These are phyloP conservation scores for Talinum fruticosum DNA, from an alignment of 148 eudicot species.

Conservation along the genomic window DNA sequence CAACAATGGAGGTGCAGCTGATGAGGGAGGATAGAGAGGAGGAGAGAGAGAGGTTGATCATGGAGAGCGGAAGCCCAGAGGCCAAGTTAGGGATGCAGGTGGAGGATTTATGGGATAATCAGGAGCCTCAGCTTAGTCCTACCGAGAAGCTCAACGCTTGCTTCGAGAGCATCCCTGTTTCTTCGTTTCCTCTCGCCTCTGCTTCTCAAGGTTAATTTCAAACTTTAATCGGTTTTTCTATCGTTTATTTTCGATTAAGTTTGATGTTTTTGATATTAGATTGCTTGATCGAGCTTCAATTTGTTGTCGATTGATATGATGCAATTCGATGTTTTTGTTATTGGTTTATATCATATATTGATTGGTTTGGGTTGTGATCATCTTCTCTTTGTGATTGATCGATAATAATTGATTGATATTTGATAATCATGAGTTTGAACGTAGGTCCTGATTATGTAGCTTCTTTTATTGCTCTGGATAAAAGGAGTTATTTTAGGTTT, in stretches of 20 bases:
- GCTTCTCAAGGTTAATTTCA: slow-evolving; percentile 48
- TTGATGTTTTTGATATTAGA: not conserved
- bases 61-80: slow-evolving; percentile 57
- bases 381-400: not conserved
- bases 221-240: not conserved
- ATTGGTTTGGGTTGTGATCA: not conserved
- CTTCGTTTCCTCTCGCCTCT: slow-evolving; percentile 66
- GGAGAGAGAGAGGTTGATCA: slow-evolving; percentile 20
- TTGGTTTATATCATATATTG: not conserved
- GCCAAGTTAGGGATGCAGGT: slow-evolving; percentile 73
- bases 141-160: slow-evolving; percentile 93
- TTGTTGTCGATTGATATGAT: not conserved
- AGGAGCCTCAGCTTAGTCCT: slow-evolving; percentile 65
- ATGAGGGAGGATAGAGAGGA: slow-evolving; percentile 26
- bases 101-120: slow-evolving; percentile 82
- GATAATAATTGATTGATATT: not conserved
- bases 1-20: slow-evolving; percentile 21
- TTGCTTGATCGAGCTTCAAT: not conserved
- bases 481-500: too few relatives aligned
- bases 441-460: not conserved
- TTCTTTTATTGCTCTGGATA: not conserved
- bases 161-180: slow-evolving; percentile 81
- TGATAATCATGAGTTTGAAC: not conserved
- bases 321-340: not conserved
- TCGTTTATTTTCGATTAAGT: not conserved